phyloP scores from a whole-genome alignment of 257 asterid species.

The Datura wrightii region DNA sequence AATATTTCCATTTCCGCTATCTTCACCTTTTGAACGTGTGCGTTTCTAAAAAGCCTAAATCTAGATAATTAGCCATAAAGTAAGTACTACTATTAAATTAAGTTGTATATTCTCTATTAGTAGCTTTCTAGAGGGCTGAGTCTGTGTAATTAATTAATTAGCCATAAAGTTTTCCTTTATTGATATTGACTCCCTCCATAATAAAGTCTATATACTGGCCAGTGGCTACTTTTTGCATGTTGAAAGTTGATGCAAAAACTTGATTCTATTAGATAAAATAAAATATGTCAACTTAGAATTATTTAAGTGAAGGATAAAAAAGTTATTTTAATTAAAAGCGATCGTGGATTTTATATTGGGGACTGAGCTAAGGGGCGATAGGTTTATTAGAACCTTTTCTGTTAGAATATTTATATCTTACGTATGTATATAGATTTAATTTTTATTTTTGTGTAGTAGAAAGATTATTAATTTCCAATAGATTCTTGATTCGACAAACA shows the following conservation, averaged over 20 bases:
- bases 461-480: not conserved
- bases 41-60: not conserved
- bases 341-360: not conserved
- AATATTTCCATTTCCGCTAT: too few species aligned
- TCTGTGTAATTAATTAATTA: not conserved
- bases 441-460: too few species aligned
- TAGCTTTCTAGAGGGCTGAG: constrained; percentile 6
- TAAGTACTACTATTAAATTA: not conserved
- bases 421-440: too few species aligned
- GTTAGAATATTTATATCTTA: too few species aligned
- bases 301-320: too few species aligned
- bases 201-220: not conserved
- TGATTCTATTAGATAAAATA: not conserved
- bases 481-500: accelerated
- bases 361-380: not conserved
- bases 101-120: not conserved
- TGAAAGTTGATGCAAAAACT: not conserved
- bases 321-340: not conserved
- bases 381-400: not conserved
- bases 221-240: not conserved
- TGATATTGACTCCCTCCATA: not conserved
- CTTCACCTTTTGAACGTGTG: not conserved
- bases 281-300: not conserved
- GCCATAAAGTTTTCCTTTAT: not conserved
- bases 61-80: not conserved